Evolutionary conservation across 352 stramenopile genomes (phyloP), one percentile per base, ranked within the genome.

Genomic region (Phytophthora europaea): DNA sequence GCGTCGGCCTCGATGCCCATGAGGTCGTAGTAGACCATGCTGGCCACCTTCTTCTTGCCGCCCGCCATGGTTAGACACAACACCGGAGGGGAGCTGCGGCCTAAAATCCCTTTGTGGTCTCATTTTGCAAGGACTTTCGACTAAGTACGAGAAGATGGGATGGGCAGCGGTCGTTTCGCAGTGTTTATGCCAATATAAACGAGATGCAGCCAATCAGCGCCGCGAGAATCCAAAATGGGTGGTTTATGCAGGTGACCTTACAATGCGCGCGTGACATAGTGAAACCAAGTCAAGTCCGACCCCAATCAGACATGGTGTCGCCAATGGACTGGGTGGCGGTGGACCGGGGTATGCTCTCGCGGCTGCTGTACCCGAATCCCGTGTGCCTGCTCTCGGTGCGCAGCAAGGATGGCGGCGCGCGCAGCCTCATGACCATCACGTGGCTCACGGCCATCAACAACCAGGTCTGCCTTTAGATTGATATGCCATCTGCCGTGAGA

Each of bases 381-480:
- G 88, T 96, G 52, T 95, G 88, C 58, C 59, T 96, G 26, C 73
- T 96, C 22, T 89, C 83, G 23, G 76, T 87, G 33, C 33, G 71
- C 28, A 72, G 75, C 33, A 61, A 38, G 3, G 68, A 81, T 53
- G 72, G 66, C 15, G 45, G 18, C 16, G 9, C 47, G 23, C 76
- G 71, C 52, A 91, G 70, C 28, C 80, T 94, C 71, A 97, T 97
- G 90, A 91, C 88, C 26, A 91, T 97, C 66, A 94, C 88, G 23
- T 97, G 90, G 90, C 81, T 95, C 53, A 95, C 90, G n/a, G 76
- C 87, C 20, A 90, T 95, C 63, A 95, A 95, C 81, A 97, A 97
- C 77, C 80, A 94, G 73, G 88, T 93, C 8, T 12, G 38, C 13
- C 16, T 9, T 23, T 52, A 22, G 22, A 18, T 18, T 16, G 23